Percentiles rank a stretch among this genome's conserved stretches.
phyloP scores from a whole-genome alignment of 345 rosid genomes.

The Salix purpurea region DNA sequence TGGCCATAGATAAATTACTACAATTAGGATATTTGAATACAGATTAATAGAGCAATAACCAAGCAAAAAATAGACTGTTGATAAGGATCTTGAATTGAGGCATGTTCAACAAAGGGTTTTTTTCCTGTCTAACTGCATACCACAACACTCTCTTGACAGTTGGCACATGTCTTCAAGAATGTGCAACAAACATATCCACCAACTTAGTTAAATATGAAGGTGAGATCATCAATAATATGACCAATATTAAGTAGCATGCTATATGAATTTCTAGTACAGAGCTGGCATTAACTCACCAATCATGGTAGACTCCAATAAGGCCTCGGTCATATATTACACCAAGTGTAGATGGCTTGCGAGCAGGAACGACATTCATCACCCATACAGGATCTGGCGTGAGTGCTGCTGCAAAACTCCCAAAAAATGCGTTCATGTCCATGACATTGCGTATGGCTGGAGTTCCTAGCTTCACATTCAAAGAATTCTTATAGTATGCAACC shows the following conservation, averaged over 20 bases:
- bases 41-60: neutral
- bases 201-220: neutral
- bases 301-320: slow-evolving; percentile 81
- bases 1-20: neutral
- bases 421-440: slow-evolving; percentile 95
- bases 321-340: slow-evolving; percentile 80
- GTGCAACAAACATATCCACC: neutral
- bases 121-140: neutral
- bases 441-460: slow-evolving; percentile 67
- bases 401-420: slow-evolving; percentile 94
- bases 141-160: neutral
- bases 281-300: slow-evolving; percentile 48
- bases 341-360: slow-evolving; percentile 71
- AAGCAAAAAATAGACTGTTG: neutral
- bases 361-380: slow-evolving; percentile 95
- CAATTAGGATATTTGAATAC: neutral
- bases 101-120: neutral
- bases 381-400: slow-evolving; percentile 74
- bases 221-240: neutral
- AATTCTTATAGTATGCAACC: slow-evolving; percentile 72
- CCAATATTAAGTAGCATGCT: neutral
- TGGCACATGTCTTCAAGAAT: neutral
- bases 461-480: slow-evolving; percentile 62
- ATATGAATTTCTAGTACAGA: neutral
- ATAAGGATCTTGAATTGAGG: neutral